A percentile compares a stretch with the other conserved stretches of the same genome.
phyloP scores from a whole-genome alignment of 176 grass and related monocot species.

The Carex littledalei region DNA sequence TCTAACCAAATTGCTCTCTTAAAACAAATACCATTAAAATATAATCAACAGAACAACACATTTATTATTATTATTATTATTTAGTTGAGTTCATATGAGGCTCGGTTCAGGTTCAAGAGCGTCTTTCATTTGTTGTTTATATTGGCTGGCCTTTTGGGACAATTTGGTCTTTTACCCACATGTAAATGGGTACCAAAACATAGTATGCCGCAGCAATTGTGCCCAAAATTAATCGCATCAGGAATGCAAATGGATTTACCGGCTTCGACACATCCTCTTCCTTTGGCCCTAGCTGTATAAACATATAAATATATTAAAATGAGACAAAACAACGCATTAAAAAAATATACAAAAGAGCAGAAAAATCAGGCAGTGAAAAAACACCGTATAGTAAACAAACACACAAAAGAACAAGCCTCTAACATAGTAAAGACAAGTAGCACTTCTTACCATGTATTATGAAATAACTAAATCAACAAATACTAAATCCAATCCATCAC shows the following conservation, averaged over 20 bases:
- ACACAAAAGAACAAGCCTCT: not conserved
- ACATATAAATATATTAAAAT: not conserved
- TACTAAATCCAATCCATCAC: not conserved
- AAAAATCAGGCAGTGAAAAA: not conserved
- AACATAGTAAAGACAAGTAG: not conserved
- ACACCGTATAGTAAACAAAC: not conserved
- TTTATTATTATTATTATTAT: not conserved
- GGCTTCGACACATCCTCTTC: slow-evolving; percentile 72
- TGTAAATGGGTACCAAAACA: slow-evolving; percentile 93
- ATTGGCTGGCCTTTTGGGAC: slow-evolving; percentile 89
- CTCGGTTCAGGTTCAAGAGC: not conserved
- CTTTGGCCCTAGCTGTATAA: slow-evolving; percentile 76
- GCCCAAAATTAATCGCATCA: slow-evolving; percentile 63
- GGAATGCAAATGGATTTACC: slow-evolving; percentile 65
- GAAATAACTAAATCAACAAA: not conserved
- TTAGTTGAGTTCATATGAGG: not conserved
- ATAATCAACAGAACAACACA: slow-evolving; percentile 13
- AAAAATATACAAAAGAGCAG: not conserved
- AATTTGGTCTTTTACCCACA: slow-evolving; percentile 99
- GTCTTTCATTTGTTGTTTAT: slow-evolving; percentile 21
- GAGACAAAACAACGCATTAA: not conserved
- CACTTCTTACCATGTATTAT: not conserved
- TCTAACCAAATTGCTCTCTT: not conserved
- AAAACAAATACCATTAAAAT: not conserved
- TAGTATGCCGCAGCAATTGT: slow-evolving; percentile 71